Conservation (phyloP, 2,329 filamentous ascomycete genomes). For the Stachybotrys chlorohalonatus region DNA sequence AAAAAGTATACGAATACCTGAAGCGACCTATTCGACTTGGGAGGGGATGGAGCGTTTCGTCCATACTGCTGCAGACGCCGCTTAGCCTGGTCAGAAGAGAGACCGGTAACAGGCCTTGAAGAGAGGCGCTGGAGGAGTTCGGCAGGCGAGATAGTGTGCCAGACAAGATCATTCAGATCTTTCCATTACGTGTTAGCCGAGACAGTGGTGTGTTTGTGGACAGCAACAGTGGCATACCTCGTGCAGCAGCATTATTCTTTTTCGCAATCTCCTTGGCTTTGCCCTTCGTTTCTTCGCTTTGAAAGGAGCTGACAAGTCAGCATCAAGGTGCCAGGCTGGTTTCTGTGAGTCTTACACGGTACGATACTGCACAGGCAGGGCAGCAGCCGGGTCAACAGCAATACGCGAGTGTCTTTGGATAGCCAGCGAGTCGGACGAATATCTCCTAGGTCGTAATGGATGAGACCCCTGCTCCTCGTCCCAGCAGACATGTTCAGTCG, state of each 20-base stretch:
- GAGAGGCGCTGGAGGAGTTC: slow-evolving; percentile 52
- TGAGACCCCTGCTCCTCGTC: slow-evolving; percentile 19
- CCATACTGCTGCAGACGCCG: slow-evolving; percentile 52
- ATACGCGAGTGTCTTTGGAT: slow-evolving; percentile 26
- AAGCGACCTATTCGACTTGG: slow-evolving; percentile 49
- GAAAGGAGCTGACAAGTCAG: slow-evolving; percentile 30
- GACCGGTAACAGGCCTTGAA: slow-evolving; percentile 45
- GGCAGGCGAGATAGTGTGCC: slow-evolving; percentile 52
- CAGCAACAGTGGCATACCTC: slow-evolving; percentile 20
- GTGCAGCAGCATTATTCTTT: slow-evolving; percentile 34
- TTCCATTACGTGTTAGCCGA: neutral
- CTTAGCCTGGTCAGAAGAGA: slow-evolving; percentile 49
- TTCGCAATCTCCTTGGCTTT: slow-evolving; percentile 28
- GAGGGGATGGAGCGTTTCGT: slow-evolving; percentile 56
- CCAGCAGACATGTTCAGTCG: slow-evolving; percentile 23
- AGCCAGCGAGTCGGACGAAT: slow-evolving; percentile 24
- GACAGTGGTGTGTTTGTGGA: neutral
- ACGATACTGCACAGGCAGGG: slow-evolving; percentile 44
- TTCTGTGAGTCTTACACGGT: slow-evolving; percentile 33
- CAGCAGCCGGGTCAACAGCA: slow-evolving; percentile 13
- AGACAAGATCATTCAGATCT: slow-evolving; percentile 57
- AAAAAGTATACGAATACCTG: slow-evolving; percentile 64
- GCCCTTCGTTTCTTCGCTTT: slow-evolving; percentile 46
- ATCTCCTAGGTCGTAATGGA: no score
- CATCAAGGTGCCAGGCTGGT: slow-evolving; percentile 2